phyloP scores from a whole-genome alignment of 2,329 filamentous ascomycete species.

The Cryoendolithus antarcticus region DNA sequence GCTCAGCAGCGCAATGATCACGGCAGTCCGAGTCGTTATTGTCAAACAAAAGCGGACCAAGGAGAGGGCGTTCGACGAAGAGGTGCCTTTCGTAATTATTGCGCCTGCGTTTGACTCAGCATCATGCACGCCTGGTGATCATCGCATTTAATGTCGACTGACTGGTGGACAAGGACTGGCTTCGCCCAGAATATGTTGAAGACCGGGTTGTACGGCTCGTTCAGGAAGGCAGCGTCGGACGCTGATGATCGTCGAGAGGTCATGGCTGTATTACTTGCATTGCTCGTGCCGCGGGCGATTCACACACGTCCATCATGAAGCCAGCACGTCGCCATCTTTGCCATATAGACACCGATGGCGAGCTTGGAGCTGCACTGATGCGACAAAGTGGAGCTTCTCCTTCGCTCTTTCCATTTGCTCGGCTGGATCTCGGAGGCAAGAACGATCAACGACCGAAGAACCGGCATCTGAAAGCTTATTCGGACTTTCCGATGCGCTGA shows the following conservation, averaged over 20 bases:
- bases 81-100: slow-evolving; percentile 31
- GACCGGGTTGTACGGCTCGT: slow-evolving; percentile 36
- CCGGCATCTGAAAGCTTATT: no score
- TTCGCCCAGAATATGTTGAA: slow-evolving; percentile 36
- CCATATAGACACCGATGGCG: no score
- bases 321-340: no score
- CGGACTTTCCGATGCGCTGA: no score
- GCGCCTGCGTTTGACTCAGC: slow-evolving; percentile 13
- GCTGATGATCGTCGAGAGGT: slow-evolving; percentile 1
- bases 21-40: slow-evolving; percentile 63
- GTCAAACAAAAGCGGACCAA: slow-evolving; percentile 59
- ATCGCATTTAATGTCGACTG: slow-evolving; percentile 10
- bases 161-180: slow-evolving; percentile 40
- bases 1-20: slow-evolving; percentile 68
- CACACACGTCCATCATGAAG: no score
- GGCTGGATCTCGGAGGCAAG: no score
- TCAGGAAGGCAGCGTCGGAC: slow-evolving; percentile 17
- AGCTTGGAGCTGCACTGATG: no score
- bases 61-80: slow-evolving; percentile 50
- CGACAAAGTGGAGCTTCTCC: no score
- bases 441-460: no score
- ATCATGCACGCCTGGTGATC: no score
- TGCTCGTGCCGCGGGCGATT: no score
- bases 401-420: no score
- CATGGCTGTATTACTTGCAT: not conserved